phyloP scores from a whole-genome alignment of 2,329 filamentous ascomycete genomes.

The Neonectria magnoliae region DNA sequence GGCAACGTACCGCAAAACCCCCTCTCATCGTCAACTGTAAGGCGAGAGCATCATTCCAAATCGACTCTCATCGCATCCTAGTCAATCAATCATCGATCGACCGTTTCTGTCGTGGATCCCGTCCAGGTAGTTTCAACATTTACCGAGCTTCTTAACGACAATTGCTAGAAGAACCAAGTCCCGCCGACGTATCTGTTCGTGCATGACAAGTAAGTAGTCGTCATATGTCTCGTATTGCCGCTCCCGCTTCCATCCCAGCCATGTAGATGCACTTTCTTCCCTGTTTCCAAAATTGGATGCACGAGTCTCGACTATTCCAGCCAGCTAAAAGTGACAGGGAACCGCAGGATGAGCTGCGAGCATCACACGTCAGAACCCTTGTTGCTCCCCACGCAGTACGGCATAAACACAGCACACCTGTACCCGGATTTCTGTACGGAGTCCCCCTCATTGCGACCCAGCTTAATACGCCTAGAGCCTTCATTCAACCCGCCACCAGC shows the following conservation, averaged over 20 bases:
- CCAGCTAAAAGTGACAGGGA: neutral
- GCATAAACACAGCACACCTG: neutral
- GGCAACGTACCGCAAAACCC: neutral
- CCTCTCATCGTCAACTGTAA: neutral
- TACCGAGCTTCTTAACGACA: neutral
- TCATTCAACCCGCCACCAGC: slow-evolving; percentile 1
- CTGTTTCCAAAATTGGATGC: slow-evolving; percentile 2
- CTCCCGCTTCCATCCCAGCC: neutral
- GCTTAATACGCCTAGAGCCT: neutral
- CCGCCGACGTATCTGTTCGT: neutral
- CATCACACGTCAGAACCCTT: slow-evolving; percentile 2
- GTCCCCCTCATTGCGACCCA: neutral
- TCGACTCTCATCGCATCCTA: neutral
- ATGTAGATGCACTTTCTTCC: neutral
- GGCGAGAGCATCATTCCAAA: neutral
- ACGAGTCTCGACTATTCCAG: neutral
- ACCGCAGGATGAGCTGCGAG: neutral
- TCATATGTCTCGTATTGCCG: neutral
- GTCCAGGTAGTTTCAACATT: slow-evolving; percentile 1
- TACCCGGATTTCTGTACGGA: neutral
- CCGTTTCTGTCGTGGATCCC: neutral
- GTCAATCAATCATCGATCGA: neutral
- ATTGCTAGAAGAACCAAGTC: neutral
- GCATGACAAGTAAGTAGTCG: neutral
- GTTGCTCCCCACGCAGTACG: neutral